Percentiles rank a stretch among this genome's conserved stretches.
phyloP scores from a whole-genome alignment of 106 monocot species.

The Posidonia australis region DNA sequence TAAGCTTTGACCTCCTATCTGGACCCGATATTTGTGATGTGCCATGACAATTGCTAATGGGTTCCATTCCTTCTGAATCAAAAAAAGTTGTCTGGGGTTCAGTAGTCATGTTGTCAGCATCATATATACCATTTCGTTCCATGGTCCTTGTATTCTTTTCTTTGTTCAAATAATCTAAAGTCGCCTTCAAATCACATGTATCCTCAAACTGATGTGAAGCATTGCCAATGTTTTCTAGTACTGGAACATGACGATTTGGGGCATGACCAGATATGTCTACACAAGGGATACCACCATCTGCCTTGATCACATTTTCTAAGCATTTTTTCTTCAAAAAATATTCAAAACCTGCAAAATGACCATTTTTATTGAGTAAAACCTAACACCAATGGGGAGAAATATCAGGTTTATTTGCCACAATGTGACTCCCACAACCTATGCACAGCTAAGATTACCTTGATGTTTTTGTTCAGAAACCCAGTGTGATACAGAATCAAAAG shows the following conservation, averaged over 20 bases:
- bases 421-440: background rate
- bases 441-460: conserved; percentile 1
- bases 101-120: background rate
- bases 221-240: background rate
- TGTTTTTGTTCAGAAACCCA: conserved; percentile 34
- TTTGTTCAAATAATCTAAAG: conserved; percentile 12
- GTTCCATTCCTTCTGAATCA: conserved; percentile 13
- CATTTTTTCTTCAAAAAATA: background rate
- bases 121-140: conserved; percentile 3
- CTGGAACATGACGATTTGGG: background rate
- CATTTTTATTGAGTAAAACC: background rate
- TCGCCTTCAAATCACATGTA: background rate
- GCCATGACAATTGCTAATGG: conserved; percentile 26
- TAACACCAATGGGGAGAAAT: background rate
- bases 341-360: background rate
- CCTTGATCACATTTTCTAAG: background rate
- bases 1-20: conserved; percentile 49
- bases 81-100: conserved; percentile 3
- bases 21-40: conserved; percentile 80
- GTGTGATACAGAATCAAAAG: conserved; percentile 32
- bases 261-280: background rate
- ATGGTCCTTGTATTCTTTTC: background rate
- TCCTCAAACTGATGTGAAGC: background rate
- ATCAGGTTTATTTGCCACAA: background rate
- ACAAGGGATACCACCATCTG: background rate